Evolutionary conservation across 1,284 basidiomycete species (phyloP), one percentile per base, ranked within the genome.

Genomic region (Papiliotrema terrestris): DNA sequence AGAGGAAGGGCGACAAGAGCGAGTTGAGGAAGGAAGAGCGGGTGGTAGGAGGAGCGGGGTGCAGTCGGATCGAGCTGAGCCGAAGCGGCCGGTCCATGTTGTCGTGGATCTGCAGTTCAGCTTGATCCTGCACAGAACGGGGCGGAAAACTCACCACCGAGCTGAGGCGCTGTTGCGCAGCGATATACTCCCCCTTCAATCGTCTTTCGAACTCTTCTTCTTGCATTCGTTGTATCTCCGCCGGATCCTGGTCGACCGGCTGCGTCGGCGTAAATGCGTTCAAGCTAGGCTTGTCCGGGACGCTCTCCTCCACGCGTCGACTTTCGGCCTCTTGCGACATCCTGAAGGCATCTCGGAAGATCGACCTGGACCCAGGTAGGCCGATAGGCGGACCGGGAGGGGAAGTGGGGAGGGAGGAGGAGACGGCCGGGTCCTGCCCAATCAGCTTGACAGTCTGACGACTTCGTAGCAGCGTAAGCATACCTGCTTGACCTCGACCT

Each of bases 1-100:
- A 58, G 53, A 39, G 73, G 69, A 84, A 82, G 0, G 92, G 92
- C 26, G 83, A 78, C 53, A 96, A 82, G 57, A 98, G 79, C 49
- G 83, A 86, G 19, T 80, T 81, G 19, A 98, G 83, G 79, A 97
- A 97, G 0, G 86, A 83, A 26, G 83, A 77, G 8, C 92, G 84
- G 0, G 93, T 93, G 37, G 82, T 68, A 15, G 69, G 77, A 2
- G 78, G 75, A 0, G 90, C 84, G 51, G 92, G 92, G 54, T 87
- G 82, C 20, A 98, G 83, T 55, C 87, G 87, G 41, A 98, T 86
- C 1, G 86, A 81, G 4, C 85, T 83, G 39, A 94, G 81, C 38
- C 82, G 81, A 52, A 88, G 68, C 0, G 81, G 83, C 0, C 83
- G 80, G 4, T 82, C 74, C 49, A 86, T 75, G 67, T 86, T 89